These are phyloP conservation scores for Rhodotorula sphaerocarpa DNA, from an alignment of 768 basidiomycete genomes.

Conservation along the genomic window DNA sequence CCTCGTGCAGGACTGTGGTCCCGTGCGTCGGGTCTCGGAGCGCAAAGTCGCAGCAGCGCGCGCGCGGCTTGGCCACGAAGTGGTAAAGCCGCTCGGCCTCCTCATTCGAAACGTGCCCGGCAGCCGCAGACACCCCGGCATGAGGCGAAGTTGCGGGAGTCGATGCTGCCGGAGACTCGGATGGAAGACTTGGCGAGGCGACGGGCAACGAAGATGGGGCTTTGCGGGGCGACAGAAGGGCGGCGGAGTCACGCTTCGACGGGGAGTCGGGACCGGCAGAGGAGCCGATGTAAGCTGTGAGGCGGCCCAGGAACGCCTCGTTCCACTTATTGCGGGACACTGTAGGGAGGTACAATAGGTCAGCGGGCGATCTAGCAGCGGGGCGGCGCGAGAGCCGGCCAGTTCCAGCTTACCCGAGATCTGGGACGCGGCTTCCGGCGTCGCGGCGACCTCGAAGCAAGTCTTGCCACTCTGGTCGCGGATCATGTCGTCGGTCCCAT, in stretches of 20 bases:
- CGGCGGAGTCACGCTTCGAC: conserved; percentile 3
- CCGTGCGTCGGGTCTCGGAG: conserved; percentile 61
- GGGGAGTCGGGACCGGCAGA: conserved; percentile 16
- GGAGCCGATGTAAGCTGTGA: conserved; percentile 33
- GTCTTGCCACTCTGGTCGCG: conserved; percentile 61
- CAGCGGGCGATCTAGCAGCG: background rate
- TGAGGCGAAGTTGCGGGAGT: no score
- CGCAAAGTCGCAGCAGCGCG: conserved; percentile 63
- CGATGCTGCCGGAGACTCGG: conserved; percentile 47
- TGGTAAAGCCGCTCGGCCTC: conserved; percentile 36
- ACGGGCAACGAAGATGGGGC: conserved; percentile 62
- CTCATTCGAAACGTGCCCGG: conserved; percentile 34
- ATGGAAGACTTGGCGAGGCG: conserved; percentile 43
- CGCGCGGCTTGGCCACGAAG: conserved; percentile 63
- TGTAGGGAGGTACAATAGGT: conserved; percentile 42
- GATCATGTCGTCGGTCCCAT: conserved; percentile 67
- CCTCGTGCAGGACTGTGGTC: conserved; percentile 73
- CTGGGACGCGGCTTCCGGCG: conserved; percentile 41
- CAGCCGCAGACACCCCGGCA: conserved; percentile 43
- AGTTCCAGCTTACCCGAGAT: conserved; percentile 54
- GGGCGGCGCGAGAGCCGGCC: background rate
- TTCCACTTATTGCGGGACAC: conserved; percentile 57
- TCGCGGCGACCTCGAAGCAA: conserved; percentile 62
- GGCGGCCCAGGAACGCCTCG: conserved; percentile 34
- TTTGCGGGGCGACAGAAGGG: conserved; percentile 61